Conservation (phyloP, 2,329 filamentous ascomycete species). For the Sclerotinia nivalis region DNA sequence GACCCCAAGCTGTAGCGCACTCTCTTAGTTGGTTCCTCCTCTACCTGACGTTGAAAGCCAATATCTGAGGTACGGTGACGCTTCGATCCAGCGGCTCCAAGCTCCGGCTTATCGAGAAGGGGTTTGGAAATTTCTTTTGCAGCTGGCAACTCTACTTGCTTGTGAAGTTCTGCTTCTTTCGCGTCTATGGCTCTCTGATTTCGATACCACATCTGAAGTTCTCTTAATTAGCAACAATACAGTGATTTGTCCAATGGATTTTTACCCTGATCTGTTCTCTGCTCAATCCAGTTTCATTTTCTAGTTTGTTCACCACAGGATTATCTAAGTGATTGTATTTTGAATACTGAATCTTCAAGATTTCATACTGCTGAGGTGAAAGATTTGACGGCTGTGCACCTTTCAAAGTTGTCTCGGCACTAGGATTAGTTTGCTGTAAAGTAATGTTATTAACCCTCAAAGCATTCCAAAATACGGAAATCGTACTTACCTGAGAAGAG, state of each 20-base stretch:
- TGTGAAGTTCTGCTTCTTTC: neutral
- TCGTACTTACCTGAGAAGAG: neutral
- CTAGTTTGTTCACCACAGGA: neutral
- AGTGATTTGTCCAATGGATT: neutral
- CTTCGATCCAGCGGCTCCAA: neutral
- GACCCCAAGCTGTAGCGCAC: neutral
- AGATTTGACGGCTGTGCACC: neutral
- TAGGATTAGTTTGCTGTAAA: neutral
- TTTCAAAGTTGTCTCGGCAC: neutral
- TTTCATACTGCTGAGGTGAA: neutral
- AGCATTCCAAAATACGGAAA: neutral
- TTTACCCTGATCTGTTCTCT: conserved; percentile 13
- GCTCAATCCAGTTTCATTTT: neutral
- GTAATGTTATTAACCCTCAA: neutral
- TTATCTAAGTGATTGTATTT: neutral
- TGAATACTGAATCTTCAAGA: neutral
- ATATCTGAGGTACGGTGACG: neutral
- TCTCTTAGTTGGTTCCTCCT: neutral
- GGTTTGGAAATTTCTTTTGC: neutral
- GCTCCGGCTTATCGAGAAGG: neutral
- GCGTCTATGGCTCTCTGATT: neutral
- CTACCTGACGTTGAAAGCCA: neutral
- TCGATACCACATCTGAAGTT: neutral
- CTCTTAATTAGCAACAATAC: neutral
- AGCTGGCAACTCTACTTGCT: neutral